phyloP scores from a whole-genome alignment of 139 green algal species.

The Chlamydomonas sphaeroides region DNA sequence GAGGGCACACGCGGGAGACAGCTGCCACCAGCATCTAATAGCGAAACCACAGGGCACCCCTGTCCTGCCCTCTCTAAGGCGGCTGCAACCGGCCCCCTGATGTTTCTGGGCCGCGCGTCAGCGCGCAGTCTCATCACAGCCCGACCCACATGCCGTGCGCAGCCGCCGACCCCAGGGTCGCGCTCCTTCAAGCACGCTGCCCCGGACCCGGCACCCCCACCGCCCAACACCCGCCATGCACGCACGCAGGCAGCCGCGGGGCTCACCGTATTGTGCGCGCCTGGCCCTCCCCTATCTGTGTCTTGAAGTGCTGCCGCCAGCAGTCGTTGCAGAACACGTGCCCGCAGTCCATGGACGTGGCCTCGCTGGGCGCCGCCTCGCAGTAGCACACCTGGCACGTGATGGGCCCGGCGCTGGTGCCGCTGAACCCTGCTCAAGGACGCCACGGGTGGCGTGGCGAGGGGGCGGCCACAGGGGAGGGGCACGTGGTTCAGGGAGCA shows the following conservation, averaged over 20 bases:
- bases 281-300: conserved; percentile 54
- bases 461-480: neutral
- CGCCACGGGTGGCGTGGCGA: neutral
- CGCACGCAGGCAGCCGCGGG: conserved; percentile 8
- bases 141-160: too few relatives aligned
- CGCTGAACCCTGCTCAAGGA: neutral
- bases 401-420: neutral
- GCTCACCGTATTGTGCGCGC: conserved; percentile 44
- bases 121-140: too few relatives aligned
- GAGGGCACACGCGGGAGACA: too few relatives aligned
- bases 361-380: conserved; percentile 36
- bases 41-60: neutral
- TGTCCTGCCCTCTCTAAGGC: too few relatives aligned
- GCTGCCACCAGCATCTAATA: too few relatives aligned
- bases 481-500: neutral
- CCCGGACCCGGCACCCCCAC: too few relatives aligned
- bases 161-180: too few relatives aligned
- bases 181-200: too few relatives aligned
- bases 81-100: too few relatives aligned
- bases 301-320: conserved; percentile 82
- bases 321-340: conserved; percentile 90
- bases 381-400: conserved; percentile 66
- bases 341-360: conserved; percentile 82
- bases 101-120: too few relatives aligned
- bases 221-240: too few relatives aligned